Conservation (phyloP, 257 asterid species). For the Ilex aquifolium region DNA sequence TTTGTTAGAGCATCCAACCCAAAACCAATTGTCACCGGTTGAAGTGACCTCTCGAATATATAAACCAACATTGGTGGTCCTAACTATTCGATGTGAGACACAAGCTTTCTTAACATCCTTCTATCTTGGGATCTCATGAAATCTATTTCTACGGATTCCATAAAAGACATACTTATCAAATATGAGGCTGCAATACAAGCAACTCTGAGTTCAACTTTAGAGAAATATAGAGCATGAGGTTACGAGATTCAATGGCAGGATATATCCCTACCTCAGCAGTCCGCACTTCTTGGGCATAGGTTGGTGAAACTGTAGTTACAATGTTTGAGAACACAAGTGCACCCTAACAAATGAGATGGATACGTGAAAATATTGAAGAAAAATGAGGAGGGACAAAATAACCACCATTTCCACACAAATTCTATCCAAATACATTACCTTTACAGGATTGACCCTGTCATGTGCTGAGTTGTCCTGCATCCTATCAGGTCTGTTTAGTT, state of each 20-base stretch:
- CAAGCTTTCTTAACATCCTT: neutral
- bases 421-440: constrained; percentile 38
- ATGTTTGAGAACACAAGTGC: constrained; percentile 95
- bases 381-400: constrained; percentile 8
- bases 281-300: constrained; percentile 93
- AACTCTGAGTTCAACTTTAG: neutral
- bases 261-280: constrained; percentile 57
- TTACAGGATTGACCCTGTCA: constrained; percentile 78
- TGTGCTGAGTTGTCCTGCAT: constrained; percentile 86
- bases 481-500: constrained; percentile 85
- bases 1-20: too few species aligned
- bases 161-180: neutral
- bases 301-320: constrained; percentile 96
- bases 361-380: constrained; percentile 5
- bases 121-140: too few species aligned
- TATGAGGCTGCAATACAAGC: neutral
- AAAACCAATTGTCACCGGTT: too few species aligned
- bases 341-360: constrained; percentile 52
- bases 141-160: too few species aligned
- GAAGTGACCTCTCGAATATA: too few species aligned
- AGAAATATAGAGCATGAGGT: constrained; percentile 2
- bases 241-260: constrained; percentile 5
- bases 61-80: too few species aligned
- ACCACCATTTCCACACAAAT: neutral
- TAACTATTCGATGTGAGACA: too few species aligned